Percentiles rank a stretch among this genome's conserved stretches.
Evolutionary conservation across 1,284 basidiomycete species (phyloP).

Genomic region (Psilocybe mexicana): DNA sequence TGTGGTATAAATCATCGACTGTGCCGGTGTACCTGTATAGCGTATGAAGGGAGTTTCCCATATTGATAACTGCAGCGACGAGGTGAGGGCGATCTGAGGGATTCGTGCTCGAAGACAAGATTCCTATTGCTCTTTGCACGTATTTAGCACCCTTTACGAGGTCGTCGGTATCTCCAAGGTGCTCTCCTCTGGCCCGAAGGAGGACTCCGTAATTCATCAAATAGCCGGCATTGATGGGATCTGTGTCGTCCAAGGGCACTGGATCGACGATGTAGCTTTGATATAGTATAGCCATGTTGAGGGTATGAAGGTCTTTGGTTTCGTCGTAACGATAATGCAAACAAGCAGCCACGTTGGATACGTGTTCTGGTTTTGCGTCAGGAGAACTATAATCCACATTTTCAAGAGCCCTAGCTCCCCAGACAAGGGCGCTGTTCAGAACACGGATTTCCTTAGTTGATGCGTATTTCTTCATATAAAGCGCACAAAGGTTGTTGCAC

Average conservation of each 20-base stretch:
- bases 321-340: conserved; percentile 1
- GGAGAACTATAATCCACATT: conserved; percentile 1
- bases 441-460: background rate
- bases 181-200: conserved; percentile 4
- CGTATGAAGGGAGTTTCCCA: conserved; percentile 1
- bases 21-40: conserved; percentile 4
- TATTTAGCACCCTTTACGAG: background rate
- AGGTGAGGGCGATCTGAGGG: background rate
- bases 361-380: background rate
- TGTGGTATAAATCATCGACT: conserved; percentile 4
- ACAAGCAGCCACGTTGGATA: conserved; percentile 3
- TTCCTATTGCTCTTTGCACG: conserved; percentile 3
- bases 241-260: background rate
- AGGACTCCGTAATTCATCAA: conserved; percentile 7
- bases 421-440: background rate
- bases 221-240: background rate
- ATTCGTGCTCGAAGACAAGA: background rate
- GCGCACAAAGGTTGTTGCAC: conserved; percentile 3
- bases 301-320: background rate
- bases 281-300: conserved; percentile 7
- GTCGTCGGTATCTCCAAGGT: conserved; percentile 1
- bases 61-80: background rate
- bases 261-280: conserved; percentile 7
- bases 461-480: conserved; percentile 4
- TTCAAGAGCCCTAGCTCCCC: background rate